Percentiles rank a stretch among this genome's conserved stretches.
Evolutionary conservation across 768 basidiomycete genomes (phyloP).

Genomic region (Amanita thiersii): DNA sequence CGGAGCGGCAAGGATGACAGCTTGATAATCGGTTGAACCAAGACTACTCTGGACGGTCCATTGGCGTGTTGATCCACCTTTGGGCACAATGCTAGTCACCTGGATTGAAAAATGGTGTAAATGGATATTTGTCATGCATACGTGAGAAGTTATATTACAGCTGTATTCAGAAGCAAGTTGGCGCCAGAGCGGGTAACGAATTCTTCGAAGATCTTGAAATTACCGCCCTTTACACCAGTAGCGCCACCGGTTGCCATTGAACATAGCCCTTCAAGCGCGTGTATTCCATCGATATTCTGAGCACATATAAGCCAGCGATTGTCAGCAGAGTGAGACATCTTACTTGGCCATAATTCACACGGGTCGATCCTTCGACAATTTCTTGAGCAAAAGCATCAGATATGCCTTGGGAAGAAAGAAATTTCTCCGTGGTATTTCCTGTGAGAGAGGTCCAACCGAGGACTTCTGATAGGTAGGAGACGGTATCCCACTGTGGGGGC

Average conservation of each 20-base stretch:
- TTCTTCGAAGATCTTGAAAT: conserved; percentile 76
- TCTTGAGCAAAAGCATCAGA: conserved; percentile 56
- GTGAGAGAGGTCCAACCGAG: conserved; percentile 44
- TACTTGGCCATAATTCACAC: conserved; percentile 82
- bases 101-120: conserved; percentile 15
- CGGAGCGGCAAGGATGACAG: conserved; percentile 83
- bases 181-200: conserved; percentile 71
- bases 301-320: not conserved
- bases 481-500: conserved; percentile 54
- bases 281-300: conserved; percentile 62
- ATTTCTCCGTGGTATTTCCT: conserved; percentile 47
- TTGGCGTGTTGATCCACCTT: conserved; percentile 29
- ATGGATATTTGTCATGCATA: too few relatives aligned
- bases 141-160: conserved; percentile 30
- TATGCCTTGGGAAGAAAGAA: conserved; percentile 47
- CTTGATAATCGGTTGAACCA: conserved; percentile 50
- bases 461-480: conserved; percentile 45
- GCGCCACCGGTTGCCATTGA: conserved; percentile 71
- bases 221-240: conserved; percentile 64
- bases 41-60: conserved; percentile 47
- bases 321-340: conserved; percentile 7
- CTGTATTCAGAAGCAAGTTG: conserved; percentile 59
- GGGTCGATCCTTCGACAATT: conserved; percentile 70
- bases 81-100: conserved; percentile 45
- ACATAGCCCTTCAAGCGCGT: conserved; percentile 65